These are phyloP conservation scores for Avena eriantha DNA, from an alignment of 176 grass and related monocot genomes.

Conservation along the genomic window DNA sequence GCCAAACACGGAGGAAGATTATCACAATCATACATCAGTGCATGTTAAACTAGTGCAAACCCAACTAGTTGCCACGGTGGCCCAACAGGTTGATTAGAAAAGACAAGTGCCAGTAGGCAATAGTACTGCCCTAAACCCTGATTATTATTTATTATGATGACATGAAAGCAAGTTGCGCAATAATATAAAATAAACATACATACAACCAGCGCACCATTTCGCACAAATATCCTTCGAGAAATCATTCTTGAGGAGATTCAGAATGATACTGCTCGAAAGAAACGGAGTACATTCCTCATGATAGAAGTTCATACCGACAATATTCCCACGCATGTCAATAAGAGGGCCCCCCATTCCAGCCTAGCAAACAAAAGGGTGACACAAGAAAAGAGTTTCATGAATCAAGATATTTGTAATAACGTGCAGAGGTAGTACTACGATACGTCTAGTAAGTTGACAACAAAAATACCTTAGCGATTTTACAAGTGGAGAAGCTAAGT, in stretches of 20 bases:
- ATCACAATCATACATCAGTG: not conserved
- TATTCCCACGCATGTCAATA: not conserved
- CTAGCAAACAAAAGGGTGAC: not conserved
- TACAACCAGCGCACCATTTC: not conserved
- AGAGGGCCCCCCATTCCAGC: not conserved
- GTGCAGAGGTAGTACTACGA: not conserved
- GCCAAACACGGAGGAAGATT: not conserved
- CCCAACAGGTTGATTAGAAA: not conserved
- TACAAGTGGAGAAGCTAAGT: not conserved
- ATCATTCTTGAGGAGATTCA: not conserved
- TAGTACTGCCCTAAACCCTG: not conserved
- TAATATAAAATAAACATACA: not conserved
- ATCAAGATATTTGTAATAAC: not conserved
- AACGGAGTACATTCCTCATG: slow-evolving; percentile 15
- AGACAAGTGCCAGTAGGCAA: not conserved
- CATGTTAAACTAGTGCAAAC: not conserved
- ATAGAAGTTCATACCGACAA: slow-evolving; percentile 1
- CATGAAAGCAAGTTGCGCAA: not conserved
- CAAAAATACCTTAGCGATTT: slow-evolving; percentile 4
- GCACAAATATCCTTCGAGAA: not conserved
- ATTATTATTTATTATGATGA: not conserved
- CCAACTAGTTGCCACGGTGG: not conserved
- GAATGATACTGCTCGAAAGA: not conserved
- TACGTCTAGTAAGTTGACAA: not conserved
- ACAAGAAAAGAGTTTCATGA: not conserved